Percentiles rank a stretch among this genome's conserved stretches.
Conservation (phyloP, 1,139 yeast genomes). For the Yamadazyma triangularis region DNA sequence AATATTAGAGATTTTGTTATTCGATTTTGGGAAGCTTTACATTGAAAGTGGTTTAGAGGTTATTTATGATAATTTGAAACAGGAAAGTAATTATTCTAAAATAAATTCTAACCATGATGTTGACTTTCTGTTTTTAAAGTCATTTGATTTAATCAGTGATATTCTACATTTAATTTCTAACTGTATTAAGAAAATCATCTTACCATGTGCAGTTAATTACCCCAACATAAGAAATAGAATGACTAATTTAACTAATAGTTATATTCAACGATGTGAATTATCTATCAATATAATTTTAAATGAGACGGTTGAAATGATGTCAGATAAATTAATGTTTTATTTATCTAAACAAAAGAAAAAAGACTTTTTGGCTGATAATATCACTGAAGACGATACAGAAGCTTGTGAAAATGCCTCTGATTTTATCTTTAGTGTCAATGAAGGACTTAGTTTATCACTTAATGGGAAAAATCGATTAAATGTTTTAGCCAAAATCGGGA, state of each 20-base stretch:
- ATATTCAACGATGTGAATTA: constrained; percentile 62
- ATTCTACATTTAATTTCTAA: constrained; percentile 66
- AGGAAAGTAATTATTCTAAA: constrained; percentile 22
- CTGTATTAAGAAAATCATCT: constrained; percentile 63
- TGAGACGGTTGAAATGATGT: constrained; percentile 50
- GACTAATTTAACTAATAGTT: constrained; percentile 62
- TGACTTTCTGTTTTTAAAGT: constrained; percentile 44
- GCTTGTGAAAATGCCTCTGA: constrained; percentile 63
- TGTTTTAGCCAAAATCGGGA: constrained; percentile 57
- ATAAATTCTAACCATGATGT: constrained; percentile 20
- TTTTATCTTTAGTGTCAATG: constrained; percentile 45
- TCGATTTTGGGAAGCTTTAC: constrained; percentile 70
- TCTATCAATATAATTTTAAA: constrained; percentile 64
- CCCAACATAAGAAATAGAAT: constrained; percentile 62
- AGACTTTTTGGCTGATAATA: constrained; percentile 37
- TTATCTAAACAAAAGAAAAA: constrained; percentile 42
- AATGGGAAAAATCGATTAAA: constrained; percentile 51
- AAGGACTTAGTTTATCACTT: constrained; percentile 30
- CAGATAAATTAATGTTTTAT: constrained; percentile 43
- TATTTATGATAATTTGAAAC: constrained; percentile 44
- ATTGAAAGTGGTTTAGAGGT: constrained; percentile 74
- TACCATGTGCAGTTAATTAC: constrained; percentile 65
- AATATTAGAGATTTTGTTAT: constrained; percentile 60
- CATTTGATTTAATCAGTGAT: constrained; percentile 55
- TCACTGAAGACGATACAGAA: constrained; percentile 54